Percentiles rank a stretch among this genome's conserved stretches.
phyloP scores from a whole-genome alignment of 495 filamentous ascomycete species.

The Entonaema liquescens region DNA sequence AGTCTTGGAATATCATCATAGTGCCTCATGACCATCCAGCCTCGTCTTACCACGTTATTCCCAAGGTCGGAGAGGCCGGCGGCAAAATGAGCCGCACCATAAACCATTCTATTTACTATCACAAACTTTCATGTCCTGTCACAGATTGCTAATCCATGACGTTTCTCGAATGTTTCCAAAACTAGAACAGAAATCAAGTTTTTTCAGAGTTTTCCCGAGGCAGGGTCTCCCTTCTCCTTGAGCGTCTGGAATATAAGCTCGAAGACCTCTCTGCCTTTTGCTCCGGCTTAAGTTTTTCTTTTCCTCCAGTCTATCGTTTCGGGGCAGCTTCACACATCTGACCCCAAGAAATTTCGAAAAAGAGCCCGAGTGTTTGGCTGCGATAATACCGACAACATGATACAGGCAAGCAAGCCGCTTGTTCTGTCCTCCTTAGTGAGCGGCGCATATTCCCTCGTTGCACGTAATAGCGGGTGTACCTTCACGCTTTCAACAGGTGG shows the following conservation, averaged over 20 bases:
- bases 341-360: conserved; percentile 27
- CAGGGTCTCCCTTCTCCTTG: conserved; percentile 6
- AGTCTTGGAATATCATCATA: conserved; percentile 2
- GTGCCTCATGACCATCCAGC: neutral
- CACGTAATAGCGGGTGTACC: conserved; percentile 37
- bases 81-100: neutral
- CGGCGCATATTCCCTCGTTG: conserved; percentile 35
- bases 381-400: conserved; percentile 32
- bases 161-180: conserved; percentile 5
- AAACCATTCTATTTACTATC: neutral
- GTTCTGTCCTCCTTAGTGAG: conserved; percentile 26
- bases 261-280: conserved; percentile 5
- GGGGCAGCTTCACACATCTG: conserved; percentile 26
- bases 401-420: conserved; percentile 28
- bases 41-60: neutral
- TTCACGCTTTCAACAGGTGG: conserved; percentile 37
- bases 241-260: conserved; percentile 32
- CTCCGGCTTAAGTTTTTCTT: conserved; percentile 8
- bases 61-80: neutral
- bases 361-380: conserved; percentile 20
- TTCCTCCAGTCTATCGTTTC: conserved; percentile 31
- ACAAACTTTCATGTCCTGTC: conserved; percentile 10
- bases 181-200: conserved; percentile 18
- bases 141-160: conserved; percentile 25
- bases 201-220: conserved; percentile 18